Evolutionary conservation across 441 rosid genomes (phyloP), one percentile per base, ranked within the genome.

Genomic region (Erysimum cheiri): DNA sequence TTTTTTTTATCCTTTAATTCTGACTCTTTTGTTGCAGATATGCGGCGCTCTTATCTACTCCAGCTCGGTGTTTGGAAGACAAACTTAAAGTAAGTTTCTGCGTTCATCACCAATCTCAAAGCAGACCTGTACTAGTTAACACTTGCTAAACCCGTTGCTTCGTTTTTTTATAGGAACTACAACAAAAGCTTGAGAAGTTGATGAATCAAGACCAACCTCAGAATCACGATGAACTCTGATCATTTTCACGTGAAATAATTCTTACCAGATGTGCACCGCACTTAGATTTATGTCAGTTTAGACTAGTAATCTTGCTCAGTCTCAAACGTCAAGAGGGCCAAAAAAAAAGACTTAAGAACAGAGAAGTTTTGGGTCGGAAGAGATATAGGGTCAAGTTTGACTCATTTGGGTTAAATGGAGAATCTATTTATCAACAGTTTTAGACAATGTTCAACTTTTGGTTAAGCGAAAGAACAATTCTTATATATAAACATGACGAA

Each of bases 61-160:
- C 99, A 29, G 89, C 92, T 47, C 69, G 87, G 39, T 95, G 98
- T 81, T 57, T 80, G 64, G 97, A 89, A 77, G 90, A 83, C 65
- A 89, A 82, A 80, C 88, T 90, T 24, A 83, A 81, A 90, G 99
- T 89, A 85, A 77, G 53, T 43, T 28, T 28, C 2, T 31, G 12
- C 22, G 39, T 52, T 50, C 29, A 33, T 69, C 37, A 15, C 64
- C 32, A 44, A 33, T 47, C 49, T 15, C 65, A 4, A 57, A 57
- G 37, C 11, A 60, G 59, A 17, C 29, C 7, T 64, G 43, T 40
- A n/a, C 10, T 22, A 26, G 24, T 32, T 48, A 15, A 40, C 49
- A 64, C 17, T 53, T n/a, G 9, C 0, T 65, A n/a, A 48, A 43
- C 40, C 53, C 13, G 11, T 24, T 29, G 37, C 60, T 60, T 70